Evolutionary conservation across 2,329 filamentous ascomycete genomes (phyloP), one percentile per base, ranked within the genome.

Genomic region (Pseudohalonectria lignicola): DNA sequence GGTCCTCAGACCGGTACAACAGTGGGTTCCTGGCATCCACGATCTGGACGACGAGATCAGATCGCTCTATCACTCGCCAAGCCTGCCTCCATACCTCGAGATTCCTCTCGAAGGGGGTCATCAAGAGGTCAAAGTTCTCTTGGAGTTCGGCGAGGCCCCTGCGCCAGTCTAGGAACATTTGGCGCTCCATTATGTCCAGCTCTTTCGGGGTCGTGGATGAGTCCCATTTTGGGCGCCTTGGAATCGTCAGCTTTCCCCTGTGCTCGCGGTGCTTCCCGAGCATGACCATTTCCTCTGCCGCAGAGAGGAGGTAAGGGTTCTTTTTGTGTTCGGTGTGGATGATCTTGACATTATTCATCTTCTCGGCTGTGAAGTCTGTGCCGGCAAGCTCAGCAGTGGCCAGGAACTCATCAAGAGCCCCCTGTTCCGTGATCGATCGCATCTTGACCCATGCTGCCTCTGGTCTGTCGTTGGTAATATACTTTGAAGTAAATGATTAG

Each of bases 381-480:
- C 87, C 90, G n/a, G 92, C 92, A 49, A 98, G 69, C 64, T 96
- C 88, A 45, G 92, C 93, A 2, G 92, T 98, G 41, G 83, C 85
- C 46, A 98, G 68, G 60, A 98, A 98, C 61, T 98, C 92, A 60
- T 98, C 92, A 44, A 98, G 77, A 32, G 88, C 88, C 49, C 82
- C 88, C 63, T 98, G 92, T 67, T 98, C 86, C 5, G 92, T 98
- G 49, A 98, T 85, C 59, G 86, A 94, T 66, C 90, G 86, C 92
- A 98, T 96, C 71, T 96, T 98, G 55, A 96, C 86, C 87, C 88
- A 98, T 49, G 86, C 74, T 26, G 90, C 92, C 65, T 96, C 88
- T 57, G 93, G 80, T 50, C 79, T 80, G 47, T 84, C 82, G 57
- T 94, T 95, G 35, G 86, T 92, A 51, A 96, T 79, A 59, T 98